Base-by-base conservation (phyloP, 306 rosid genomes). In the Purshia tridentata region DNA sequence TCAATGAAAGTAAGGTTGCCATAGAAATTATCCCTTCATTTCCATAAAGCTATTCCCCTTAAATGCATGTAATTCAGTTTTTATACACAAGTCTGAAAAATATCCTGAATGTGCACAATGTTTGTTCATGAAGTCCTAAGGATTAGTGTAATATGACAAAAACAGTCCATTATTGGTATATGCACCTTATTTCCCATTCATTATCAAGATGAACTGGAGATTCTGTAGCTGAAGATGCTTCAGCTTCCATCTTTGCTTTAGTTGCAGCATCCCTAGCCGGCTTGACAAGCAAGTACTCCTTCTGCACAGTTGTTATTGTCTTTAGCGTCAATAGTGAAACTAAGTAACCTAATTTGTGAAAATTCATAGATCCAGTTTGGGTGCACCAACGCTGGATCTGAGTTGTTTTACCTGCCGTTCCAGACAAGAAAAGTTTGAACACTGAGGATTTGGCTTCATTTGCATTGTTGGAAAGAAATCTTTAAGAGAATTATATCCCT, bases 401-500 rank as follows among this genome's bases (percentile, higher is more conserved):
- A 77, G 76, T 73, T 48, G 18, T 7, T 19, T 84, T 81, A 88
- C 99, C 90, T 94, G 99, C 78, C 96, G 81, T 77, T 85, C 75
- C 65, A 88, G 79, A 87, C 99, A 94, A 82, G 90, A 87, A 64
- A 29, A 82, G 78, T 94, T 94, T 76, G 97, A 89, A 83, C 99
- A 94, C 78, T 94, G 97, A 87, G 96, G 96, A 61, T 94, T 94
- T 65, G 99, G 99, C 88, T 82, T 94, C 99, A 94, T 94, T 86
- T 89, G 89, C 99, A 94, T 91, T 53, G 97, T 94, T 52, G 99
- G 99, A 81, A 94, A 94, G 78, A 72, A 94, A 86, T 94, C 97
- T 72, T 91, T 94, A 13, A 94, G 95, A 73, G 99, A 94, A 75
- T 94, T 94, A 82, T 94, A 94, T 82, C 97, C 99, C 99, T 94